Evolutionary conservation across 106 monocot species (phyloP), one percentile per base, ranked within the genome.

Genomic region (Phalaenopsis aphrodite): DNA sequence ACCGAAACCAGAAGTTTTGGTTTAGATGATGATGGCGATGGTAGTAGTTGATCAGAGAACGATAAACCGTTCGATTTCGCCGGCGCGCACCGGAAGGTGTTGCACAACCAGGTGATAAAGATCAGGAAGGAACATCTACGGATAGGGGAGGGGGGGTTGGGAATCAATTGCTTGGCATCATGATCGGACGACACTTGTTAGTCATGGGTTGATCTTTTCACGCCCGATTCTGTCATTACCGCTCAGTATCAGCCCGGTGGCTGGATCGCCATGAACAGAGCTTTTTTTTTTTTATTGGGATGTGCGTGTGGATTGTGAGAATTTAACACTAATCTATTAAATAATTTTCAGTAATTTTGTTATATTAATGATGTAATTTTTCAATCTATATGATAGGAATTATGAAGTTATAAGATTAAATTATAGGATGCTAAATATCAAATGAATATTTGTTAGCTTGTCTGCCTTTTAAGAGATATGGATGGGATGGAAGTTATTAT

Each of bases 101-200:
- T 71, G 14, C 71, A 71, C 71, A 71, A 39, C 38, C 71, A 39
- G 71, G 39, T 71, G 71, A n/a, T 71, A 14, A 37, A 38, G 2
- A 71, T 71, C 36, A 5, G 71, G 24, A 38, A 71, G 71, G 71
- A 71, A 30, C 38, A 71, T 39, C 71, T 71, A 14, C 71, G 71
- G 8, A 71, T 71, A 7, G 71, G 71, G 0, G 71, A 71, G 71
- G 71, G 15, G 18, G 2, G 71, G 38, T 6, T 37, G 39, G 11
- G 71, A 39, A 37, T 52, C 52, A 12, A 1, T 12, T 12, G 52
- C 52, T 12, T 71, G 71, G 71, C 14, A 71, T 71, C 71, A 10
- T 30, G 71, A 39, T 30, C 71, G 71, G 14, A 38, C 38, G 38
- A 3, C 71, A 1, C 12, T 71, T 1, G 3, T 71, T 5, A 38